Base-by-base conservation (phyloP, 805 yeast genomes). In the Starmerella cellae region DNA sequence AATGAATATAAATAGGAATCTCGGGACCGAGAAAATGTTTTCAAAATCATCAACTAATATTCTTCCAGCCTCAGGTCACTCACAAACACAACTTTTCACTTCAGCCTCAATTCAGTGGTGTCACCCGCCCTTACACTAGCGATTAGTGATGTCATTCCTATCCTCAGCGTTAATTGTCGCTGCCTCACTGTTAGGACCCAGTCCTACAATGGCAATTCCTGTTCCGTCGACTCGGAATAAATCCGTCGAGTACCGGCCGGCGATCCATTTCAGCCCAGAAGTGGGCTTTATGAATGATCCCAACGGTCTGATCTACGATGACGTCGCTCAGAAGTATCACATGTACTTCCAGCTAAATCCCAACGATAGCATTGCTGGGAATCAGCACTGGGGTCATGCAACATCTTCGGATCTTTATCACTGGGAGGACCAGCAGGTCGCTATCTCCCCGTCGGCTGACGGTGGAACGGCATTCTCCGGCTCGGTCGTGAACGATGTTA, bases 251-350 rank as follows among this genome's bases (percentile, higher is more conserved):
- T 47, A 48, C 36, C 36, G 52, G 18, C 53, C 53, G 2, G 45
- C 48, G 11, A 33, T 55, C 27, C 69, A 66, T 46, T 58, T 53
- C 33, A 52, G 68, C 3, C 68, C 70, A 1, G 44, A 50, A 5
- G 35, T 41, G 5, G 64, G 64, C 5, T 66, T 66, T 61, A 60
- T 66, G 66, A 66, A 66, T 48, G 70, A 66, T 47, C 70, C 70
- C n/a, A 65, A 65, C 44, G 70, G 70, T 5, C 48, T 64, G 37
- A 55, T 61, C 48, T 64, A 56, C 45, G 64, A 62, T 46, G 47
- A 54, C 8, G 51, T 55, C 6, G 19, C 55, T 18, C 24, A 23
- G 16, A 28, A 11, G 5, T 66, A 58, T 56, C 70, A 66, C 46
- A 30, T 59, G 39, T 66, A 63, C 55, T 66, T 51, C 50, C 70